Conservation (phyloP, 805 yeast genomes). For the Martiniozyma abietophila region DNA sequence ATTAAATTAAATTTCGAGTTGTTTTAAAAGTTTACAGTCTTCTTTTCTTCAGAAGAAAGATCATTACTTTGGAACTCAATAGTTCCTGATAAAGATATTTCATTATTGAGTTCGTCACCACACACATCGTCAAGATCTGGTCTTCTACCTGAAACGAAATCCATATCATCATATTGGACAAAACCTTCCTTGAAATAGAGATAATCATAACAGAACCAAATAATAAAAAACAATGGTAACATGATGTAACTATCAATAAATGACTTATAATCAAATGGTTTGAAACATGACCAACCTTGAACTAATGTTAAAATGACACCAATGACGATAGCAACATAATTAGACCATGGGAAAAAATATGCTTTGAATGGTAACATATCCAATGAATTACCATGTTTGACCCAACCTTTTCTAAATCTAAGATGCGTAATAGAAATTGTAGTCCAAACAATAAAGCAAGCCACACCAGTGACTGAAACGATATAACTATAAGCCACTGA, state of each 20-base stretch:
- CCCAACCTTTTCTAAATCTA: conserved; percentile 44
- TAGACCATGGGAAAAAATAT: conserved; percentile 41
- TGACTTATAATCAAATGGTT: conserved; percentile 47
- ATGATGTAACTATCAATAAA: conserved; percentile 56
- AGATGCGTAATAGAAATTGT: conserved; percentile 46
- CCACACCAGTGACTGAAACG: conserved; percentile 56
- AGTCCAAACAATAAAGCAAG: conserved; percentile 63
- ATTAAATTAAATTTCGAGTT: no score
- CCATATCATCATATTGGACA: conserved; percentile 35
- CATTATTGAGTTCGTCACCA: conserved; percentile 12
- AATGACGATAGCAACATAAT: conserved; percentile 39
- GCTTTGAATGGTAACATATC: conserved; percentile 47
- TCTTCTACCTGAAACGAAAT: conserved; percentile 44
- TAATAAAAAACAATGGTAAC: conserved; percentile 45
- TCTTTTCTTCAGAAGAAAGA: no score
- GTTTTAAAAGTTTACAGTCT: no score
- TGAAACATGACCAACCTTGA: conserved; percentile 59
- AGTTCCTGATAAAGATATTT: no score
- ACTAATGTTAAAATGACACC: conserved; percentile 46
- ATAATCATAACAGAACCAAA: conserved; percentile 22
- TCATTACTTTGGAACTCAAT: no score
- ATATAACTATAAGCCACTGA: conserved; percentile 51
- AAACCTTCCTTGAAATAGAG: conserved; percentile 16
- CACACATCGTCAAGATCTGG: conserved; percentile 20
- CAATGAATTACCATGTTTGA: conserved; percentile 30